Evolutionary conservation across 108 stramenopile genomes (phyloP), one percentile per base, ranked within the genome.

Genomic region (Skeletonema grethae): DNA sequence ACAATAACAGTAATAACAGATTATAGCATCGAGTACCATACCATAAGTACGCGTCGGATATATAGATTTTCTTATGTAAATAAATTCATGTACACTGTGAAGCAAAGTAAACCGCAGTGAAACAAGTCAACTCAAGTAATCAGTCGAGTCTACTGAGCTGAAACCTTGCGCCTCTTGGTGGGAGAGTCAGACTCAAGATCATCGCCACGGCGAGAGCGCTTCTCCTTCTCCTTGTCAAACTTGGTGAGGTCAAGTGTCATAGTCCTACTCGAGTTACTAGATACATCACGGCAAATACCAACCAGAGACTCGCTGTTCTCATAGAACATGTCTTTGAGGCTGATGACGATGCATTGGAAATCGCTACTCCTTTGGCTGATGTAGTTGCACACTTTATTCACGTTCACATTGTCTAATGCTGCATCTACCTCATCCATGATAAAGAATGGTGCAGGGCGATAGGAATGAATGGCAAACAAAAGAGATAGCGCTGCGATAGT

Each of bases 291-390:
- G 71, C 90, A 96, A 65, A 97, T 90, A 29, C 98, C 98, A 13
- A 97, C 88, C 65, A 98, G 74, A 45, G 86, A 82, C 63, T 97
- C 81, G 66, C 92, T 93, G 9, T 90, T 88, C 69, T 93, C 90
- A 83, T 94, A 98, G 76, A 98, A 98, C 81, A 93, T 95, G 70
- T 99, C 98, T 84, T 99, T 99, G 69, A 99, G 91, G 63, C 96
- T 97, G 67, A 99, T 99, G 48, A 99, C 98, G 60, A 99, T 94
- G 87, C 96, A 99, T 76, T 99, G 99, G 76, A 98, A 95, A 74
- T 87, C 93, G 38, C 83, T 66, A 61, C 90, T 91, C 62, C 96
- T 94, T 72, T 90, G 95, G 69, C 85, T 83, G 73, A 99, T 97
- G 81, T 97, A 99, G 84, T 97, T 94, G 88, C 97, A 98, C 9